Evolutionary conservation across 441 rosid genomes (phyloP), one percentile per base, ranked within the genome.

Genomic region (Erysimum cheiri): DNA sequence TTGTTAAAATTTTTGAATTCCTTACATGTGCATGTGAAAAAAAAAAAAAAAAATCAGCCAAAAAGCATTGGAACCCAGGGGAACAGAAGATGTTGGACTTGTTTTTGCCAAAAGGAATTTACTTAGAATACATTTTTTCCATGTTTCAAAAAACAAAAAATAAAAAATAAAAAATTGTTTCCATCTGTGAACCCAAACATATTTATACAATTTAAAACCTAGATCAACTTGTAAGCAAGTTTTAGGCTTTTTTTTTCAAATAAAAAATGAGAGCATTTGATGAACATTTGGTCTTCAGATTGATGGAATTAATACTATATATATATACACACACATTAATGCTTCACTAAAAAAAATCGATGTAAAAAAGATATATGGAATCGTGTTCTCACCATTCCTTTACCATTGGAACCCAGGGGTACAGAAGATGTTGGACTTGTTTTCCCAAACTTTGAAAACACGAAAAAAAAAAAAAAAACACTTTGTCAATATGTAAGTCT

Each of bases 331-430:
- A 22, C 24, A 22, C 24, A 2, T 22, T 22, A 22, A 2, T 22
- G 24, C 2, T 6, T 50, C 19, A 32, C 36, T n/a, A 33, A 22
- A 22, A 22, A 8, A 29, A 19, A 22, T 1, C 0, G 4, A 39
- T 37, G 48, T 12, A 11, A 26, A 2, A 43, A 43, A 66, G n/a
- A n/a, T n/a, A 67, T 47, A 28, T 37, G 22, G 17, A 65, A 28
- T 53, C 8, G 13, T 55, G 22, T 37, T 71, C 85, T 82, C 83
- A 87, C 90, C 89, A 75, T 81, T 85, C 78, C 82, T 80, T 72
- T 77, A 54, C 85, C 70, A 33, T 79, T 67, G 55, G 85, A 74
- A 72, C 83, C 82, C 80, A 80, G 65, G 29, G 80, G 54, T 32
- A 57, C 83, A 46, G 83, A 71, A 37, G 88, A 72, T 70, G 77